Evolutionary conservation across 2,329 filamentous ascomycete species (phyloP), one percentile per base, ranked within the genome.

Genomic region (Ophiostoma ips): DNA sequence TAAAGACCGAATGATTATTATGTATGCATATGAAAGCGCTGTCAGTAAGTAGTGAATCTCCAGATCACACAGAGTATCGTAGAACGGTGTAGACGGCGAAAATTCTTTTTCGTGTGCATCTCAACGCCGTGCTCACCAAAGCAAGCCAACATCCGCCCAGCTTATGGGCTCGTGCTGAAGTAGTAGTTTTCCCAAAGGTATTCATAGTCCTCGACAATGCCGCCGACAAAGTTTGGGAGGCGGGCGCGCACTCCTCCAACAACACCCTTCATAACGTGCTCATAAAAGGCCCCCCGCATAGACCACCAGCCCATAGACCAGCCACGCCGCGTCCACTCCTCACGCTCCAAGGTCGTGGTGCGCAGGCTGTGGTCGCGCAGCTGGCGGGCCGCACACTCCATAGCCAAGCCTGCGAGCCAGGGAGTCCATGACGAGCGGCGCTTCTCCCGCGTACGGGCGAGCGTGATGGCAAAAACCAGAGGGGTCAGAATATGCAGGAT

Each of bases 171-270:
- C 34, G 76, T 79, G 63, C 75, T 78, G 66, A 96, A 98, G 67
- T 96, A 94, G 66, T 95, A 96, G 59, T 94, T 89, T 67, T 95
- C 88, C 92, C 92, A 98, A 31, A 98, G 72, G 64, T 94, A 96
- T 66, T 95, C 87, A 63, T 98, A 98, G 64, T 98, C 92, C 63
- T 95, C 88, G 55, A 96, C 67, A 43, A 98, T 83, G 51, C 85
- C 87, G 9, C 82, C 84, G 21, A 95, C 72, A 62, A 98, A 77
- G 56, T 84, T 81, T 44, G 94, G 77, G 65, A 95, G 72, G 48
- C 84, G 81, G 61, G 82, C 83, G 57, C 79, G 81, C 56, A 95
- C 75, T 59, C 81, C 83, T 30, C 71, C 71, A 8, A 90, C 81
- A 13, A 90, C 66, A 5, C 79, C 77, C 66, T 85, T 86, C 45